These are phyloP conservation scores for Fusarium miscanthi DNA, from an alignment of 2,329 filamentous ascomycete species.

Conservation along the genomic window DNA sequence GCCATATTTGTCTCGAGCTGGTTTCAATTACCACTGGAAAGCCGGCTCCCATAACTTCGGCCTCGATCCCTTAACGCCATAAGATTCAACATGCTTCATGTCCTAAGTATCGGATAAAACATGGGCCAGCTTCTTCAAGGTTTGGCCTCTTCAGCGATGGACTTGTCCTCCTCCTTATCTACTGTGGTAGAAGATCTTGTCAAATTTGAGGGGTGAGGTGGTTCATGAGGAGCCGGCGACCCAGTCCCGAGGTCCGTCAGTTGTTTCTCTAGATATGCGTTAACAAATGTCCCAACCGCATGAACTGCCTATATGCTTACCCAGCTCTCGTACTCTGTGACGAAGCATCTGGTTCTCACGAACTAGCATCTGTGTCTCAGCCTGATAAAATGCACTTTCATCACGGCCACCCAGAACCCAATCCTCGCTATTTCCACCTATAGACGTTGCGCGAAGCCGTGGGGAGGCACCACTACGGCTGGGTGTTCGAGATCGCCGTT, in stretches of 20 bases:
- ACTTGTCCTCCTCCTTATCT: conserved; percentile 50
- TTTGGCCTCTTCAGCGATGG: conserved; percentile 20
- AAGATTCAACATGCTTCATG: conserved; percentile 4
- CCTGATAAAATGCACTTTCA: conserved; percentile 83
- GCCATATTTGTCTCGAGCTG: conserved; percentile 15
- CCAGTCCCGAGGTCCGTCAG: conserved; percentile 56
- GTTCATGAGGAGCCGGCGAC: conserved; percentile 53
- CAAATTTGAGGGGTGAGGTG: conserved; percentile 61
- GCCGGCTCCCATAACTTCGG: neutral
- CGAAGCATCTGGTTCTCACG: conserved; percentile 87
- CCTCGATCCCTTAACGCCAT: conserved; percentile 27
- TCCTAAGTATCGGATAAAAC: neutral
- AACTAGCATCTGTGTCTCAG: conserved; percentile 80
- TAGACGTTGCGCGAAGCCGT: conserved; percentile 66
- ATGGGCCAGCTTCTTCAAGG: conserved; percentile 8
- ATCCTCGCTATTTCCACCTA: conserved; percentile 69
- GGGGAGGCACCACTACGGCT: conserved; percentile 68
- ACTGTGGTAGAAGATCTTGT: conserved; percentile 59
- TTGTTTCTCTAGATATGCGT: conserved; percentile 59
- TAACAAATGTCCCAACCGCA: neutral
- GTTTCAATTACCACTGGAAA: neutral
- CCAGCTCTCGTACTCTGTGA: conserved; percentile 77
- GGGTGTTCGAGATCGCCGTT: conserved; percentile 68
- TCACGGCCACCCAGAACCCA: conserved; percentile 74
- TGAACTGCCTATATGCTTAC: neutral